Evolutionary conservation across 1,139 yeast genomes (phyloP).

Genomic region (Taphrina populina): DNA sequence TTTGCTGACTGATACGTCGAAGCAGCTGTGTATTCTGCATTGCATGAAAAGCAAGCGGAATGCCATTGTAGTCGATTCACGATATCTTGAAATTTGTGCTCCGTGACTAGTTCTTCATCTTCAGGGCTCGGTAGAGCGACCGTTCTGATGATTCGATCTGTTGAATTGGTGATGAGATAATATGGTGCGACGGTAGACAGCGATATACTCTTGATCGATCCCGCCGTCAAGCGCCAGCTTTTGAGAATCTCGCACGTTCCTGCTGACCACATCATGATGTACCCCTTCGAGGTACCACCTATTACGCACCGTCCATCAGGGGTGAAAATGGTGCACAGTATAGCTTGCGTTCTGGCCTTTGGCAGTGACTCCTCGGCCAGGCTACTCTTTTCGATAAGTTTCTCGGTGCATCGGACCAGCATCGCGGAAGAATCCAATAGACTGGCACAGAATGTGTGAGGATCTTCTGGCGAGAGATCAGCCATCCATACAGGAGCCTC

Average conservation of each 20-base stretch:
- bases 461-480: slow-evolving; percentile 54
- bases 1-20: slow-evolving; percentile 85
- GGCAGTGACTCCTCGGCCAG: slow-evolving; percentile 42
- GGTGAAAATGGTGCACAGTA: slow-evolving; percentile 47
- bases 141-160: slow-evolving; percentile 81
- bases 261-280: slow-evolving; percentile 54
- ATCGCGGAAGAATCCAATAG: slow-evolving; percentile 46
- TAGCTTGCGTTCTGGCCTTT: slow-evolving; percentile 42
- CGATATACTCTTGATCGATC: slow-evolving; percentile 70
- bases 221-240: slow-evolving; percentile 58
- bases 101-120: slow-evolving; percentile 53
- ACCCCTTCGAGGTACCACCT: slow-evolving; percentile 80
- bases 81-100: slow-evolving; percentile 85
- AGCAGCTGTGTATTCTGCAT: slow-evolving; percentile 84
- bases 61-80: slow-evolving; percentile 91
- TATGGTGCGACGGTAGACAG: slow-evolving; percentile 62
- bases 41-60: slow-evolving; percentile 66
- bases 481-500: slow-evolving; percentile 76
- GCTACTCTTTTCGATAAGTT: slow-evolving; percentile 40
- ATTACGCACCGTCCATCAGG: slow-evolving; percentile 57
- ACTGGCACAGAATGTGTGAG: slow-evolving; percentile 58
- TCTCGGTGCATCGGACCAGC: slow-evolving; percentile 41
- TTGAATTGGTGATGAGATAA: slow-evolving; percentile 70
- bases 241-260: slow-evolving; percentile 47
- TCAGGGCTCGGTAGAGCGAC: slow-evolving; percentile 43